A percentile compares a stretch with the other conserved stretches of the same genome.
These are phyloP conservation scores for Elaeis oleifera DNA, from an alignment of 202 grass and related monocot species.

Conservation along the genomic window DNA sequence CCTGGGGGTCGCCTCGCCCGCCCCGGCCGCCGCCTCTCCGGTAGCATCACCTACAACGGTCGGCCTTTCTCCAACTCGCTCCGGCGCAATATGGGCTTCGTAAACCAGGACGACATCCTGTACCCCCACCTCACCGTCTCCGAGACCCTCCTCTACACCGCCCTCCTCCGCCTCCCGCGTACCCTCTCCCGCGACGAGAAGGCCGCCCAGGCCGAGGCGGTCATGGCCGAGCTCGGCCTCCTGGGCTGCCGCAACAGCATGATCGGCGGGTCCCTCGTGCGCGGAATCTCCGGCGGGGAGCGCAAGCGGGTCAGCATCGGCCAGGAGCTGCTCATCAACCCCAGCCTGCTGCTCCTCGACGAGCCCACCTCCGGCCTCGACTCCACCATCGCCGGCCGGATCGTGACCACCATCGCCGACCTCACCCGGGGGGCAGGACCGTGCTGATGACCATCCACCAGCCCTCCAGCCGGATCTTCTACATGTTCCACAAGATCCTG, in stretches of 20 bases:
- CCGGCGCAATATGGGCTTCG: constrained; percentile 38
- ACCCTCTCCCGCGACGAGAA: constrained; percentile 27
- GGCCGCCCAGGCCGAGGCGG: constrained; percentile 26
- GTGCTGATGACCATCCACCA: constrained; percentile 54
- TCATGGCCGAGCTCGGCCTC: constrained; percentile 35
- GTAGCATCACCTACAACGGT: constrained; percentile 34
- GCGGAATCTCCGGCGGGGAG: constrained; percentile 42
- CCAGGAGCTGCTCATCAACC: constrained; percentile 30
- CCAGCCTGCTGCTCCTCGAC: constrained; percentile 18
- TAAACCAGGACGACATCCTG: constrained; percentile 42
- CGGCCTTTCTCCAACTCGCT: constrained; percentile 25
- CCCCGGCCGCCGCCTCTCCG: constrained; percentile 10
- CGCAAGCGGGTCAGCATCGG: constrained; percentile 43
- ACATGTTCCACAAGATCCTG: constrained; percentile 48
- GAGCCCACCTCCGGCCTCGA: constrained; percentile 33
- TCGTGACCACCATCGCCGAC: constrained; percentile 29
- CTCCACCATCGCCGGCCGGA: constrained; percentile 36
- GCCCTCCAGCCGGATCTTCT: constrained; percentile 43
- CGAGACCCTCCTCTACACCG: constrained; percentile 40
- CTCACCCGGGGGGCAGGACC: constrained; percentile 25
- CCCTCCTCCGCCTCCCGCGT: constrained; percentile 36
- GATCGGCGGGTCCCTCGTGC: constrained; percentile 27
- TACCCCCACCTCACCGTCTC: constrained; percentile 41
- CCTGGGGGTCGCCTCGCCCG: constrained; percentile 25
- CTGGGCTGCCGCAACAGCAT: constrained; percentile 28